phyloP scores from a whole-genome alignment of 2,329 filamentous ascomycete genomes.

The Nemania abortiva region DNA sequence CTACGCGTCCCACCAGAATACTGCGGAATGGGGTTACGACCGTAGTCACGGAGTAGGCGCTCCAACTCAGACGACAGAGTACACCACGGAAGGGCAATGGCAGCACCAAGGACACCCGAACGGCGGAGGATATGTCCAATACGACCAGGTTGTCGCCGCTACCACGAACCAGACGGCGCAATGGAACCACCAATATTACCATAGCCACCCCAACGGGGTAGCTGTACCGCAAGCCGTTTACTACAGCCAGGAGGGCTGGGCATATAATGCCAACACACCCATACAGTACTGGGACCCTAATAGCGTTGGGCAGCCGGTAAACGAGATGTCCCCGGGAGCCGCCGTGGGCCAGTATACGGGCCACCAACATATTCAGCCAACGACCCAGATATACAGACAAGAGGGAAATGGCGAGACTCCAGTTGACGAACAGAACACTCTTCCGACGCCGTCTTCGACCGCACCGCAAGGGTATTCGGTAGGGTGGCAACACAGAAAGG shows the following conservation, averaged over 20 bases:
- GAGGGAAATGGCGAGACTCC: neutral
- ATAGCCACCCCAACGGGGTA: constrained; percentile 16
- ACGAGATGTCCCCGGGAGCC: constrained; percentile 7
- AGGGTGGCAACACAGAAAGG: constrained; percentile 32
- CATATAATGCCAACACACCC: constrained; percentile 16
- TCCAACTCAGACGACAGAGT: constrained; percentile 15
- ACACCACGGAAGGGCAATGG: constrained; percentile 27
- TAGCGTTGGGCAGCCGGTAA: constrained; percentile 12
- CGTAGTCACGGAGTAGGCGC: neutral
- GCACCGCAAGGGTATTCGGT: constrained; percentile 12
- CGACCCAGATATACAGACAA: constrained; percentile 4
- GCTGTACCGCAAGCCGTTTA: constrained; percentile 34
- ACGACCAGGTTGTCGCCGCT: constrained; percentile 7
- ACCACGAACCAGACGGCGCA: constrained; percentile 9
- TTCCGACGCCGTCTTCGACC: neutral
- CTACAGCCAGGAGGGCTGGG: constrained; percentile 23
- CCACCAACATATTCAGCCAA: constrained; percentile 24
- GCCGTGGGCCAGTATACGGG: constrained; percentile 8
- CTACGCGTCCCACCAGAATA: constrained; percentile 21
- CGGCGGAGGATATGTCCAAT: constrained; percentile 2
- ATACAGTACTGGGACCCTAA: constrained; percentile 35
- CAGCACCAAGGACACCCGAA: constrained; percentile 20
- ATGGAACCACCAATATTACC: constrained; percentile 29
- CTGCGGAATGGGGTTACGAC: constrained; percentile 28
- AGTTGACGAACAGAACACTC: neutral